Percentiles rank a stretch among this genome's conserved stretches.
These are phyloP conservation scores for Rhodotorula diobovata DNA, from an alignment of 768 basidiomycete genomes.

Conservation along the genomic window DNA sequence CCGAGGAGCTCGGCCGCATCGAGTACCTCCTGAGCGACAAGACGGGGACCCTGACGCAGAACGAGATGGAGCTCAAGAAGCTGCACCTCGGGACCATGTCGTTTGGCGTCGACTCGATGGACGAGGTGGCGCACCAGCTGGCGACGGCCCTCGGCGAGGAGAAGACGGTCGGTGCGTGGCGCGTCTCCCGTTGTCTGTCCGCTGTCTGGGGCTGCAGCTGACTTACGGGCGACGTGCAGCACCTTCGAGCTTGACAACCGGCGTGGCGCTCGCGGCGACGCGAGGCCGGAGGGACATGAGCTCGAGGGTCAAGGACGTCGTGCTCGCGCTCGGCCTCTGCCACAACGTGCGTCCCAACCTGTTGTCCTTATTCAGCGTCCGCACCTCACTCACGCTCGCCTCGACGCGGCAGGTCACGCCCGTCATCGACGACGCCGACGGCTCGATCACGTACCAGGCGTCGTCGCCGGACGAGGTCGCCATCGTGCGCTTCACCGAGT, in stretches of 20 bases:
- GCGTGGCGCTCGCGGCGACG: conserved; percentile 67
- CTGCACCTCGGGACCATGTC: conserved; percentile 98
- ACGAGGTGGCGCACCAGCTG: conserved; percentile 92
- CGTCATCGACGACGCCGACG: conserved; percentile 80
- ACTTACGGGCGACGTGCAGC: background rate
- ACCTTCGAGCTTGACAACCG: conserved; percentile 57
- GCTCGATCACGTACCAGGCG: conserved; percentile 91
- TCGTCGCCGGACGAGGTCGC: conserved; percentile 99
- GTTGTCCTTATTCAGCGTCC: background rate
- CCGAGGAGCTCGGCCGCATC: conserved; percentile 90
- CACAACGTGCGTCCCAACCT: conserved; percentile 67
- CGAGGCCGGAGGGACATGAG: conserved; percentile 92
- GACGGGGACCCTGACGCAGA: conserved; percentile 95
- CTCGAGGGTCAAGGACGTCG: conserved; percentile 83
- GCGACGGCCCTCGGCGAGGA: conserved; percentile 71
- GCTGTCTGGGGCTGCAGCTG: background rate
- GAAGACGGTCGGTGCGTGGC: conserved; percentile 55
- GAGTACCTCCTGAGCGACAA: conserved; percentile 96
- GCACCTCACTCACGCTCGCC: background rate
- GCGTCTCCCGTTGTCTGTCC: conserved; percentile 24
- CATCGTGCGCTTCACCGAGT: conserved; percentile 94
- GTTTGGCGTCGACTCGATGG: conserved; percentile 96
- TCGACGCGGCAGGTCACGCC: conserved; percentile 93
- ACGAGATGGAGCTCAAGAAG: conserved; percentile 99
- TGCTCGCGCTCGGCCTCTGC: conserved; percentile 86